These are phyloP conservation scores for Simmondsia chinensis DNA, from an alignment of 148 eudicot genomes.

Conservation along the genomic window DNA sequence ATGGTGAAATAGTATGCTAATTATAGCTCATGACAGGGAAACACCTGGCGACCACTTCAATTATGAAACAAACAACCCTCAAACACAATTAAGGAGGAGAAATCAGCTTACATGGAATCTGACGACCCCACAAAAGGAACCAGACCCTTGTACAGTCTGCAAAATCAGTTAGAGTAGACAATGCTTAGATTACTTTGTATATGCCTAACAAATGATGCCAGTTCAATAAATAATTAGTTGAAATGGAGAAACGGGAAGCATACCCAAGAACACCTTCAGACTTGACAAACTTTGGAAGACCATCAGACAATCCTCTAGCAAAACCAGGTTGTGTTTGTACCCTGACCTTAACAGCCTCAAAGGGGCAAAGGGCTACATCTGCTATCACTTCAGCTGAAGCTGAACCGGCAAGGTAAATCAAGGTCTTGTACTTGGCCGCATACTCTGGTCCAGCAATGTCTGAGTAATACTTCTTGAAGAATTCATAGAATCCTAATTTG, in stretches of 20 bases:
- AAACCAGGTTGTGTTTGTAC: conserved; percentile 97
- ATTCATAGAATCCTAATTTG: conserved; percentile 89
- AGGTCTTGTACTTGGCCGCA: conserved; percentile 79
- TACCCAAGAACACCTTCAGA: conserved; percentile 72
- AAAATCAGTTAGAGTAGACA: too few relatives aligned
- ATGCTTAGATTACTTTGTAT: too few relatives aligned
- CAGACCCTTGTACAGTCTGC: conserved; percentile 69
- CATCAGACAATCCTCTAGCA: conserved; percentile 73
- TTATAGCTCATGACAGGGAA: neutral
- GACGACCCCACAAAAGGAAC: conserved; percentile 87
- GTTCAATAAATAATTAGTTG: too few relatives aligned
- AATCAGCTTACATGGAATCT: conserved; percentile 63
- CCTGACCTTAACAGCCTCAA: conserved; percentile 91
- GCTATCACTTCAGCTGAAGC: conserved; percentile 95
- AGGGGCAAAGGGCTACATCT: conserved; percentile 84
- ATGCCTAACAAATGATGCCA: too few relatives aligned
- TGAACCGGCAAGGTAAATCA: conserved; percentile 92
- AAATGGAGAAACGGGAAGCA: neutral
- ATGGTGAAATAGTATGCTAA: too few relatives aligned
- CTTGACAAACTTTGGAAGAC: conserved; percentile 62
- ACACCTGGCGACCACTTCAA: neutral
- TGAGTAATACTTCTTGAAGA: conserved; percentile 86
- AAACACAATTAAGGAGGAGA: neutral
- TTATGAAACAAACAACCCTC: neutral
- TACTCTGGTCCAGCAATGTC: conserved; percentile 86